Conservation (phyloP, 1,139 yeast genomes). For the Blastobotrys ciferrii region DNA sequence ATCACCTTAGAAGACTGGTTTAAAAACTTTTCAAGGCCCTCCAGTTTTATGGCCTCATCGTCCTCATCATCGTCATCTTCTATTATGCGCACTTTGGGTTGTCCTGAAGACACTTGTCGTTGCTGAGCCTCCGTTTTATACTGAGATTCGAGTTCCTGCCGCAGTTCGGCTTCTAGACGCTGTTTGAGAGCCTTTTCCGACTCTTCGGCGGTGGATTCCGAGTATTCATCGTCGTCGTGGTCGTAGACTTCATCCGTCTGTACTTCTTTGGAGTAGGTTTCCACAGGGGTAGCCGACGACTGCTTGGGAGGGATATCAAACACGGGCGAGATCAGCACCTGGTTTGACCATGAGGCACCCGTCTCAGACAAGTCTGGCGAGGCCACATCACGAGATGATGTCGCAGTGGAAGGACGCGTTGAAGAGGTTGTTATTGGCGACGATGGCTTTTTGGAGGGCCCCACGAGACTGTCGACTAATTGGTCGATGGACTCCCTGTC, state of each 20-base stretch:
- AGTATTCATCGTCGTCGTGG: not conserved
- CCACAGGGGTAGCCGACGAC: constrained; percentile 20
- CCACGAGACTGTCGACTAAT: constrained; percentile 26
- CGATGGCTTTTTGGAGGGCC: constrained; percentile 11
- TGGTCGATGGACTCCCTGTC: constrained; percentile 20
- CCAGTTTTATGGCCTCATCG: constrained; percentile 11
- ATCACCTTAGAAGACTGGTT: constrained; percentile 42
- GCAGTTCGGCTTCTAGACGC: not conserved
- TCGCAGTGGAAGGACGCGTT: not conserved
- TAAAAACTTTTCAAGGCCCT: constrained; percentile 32
- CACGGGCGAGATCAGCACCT: constrained; percentile 17
- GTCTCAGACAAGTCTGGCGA: not conserved
- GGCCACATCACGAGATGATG: not conserved
- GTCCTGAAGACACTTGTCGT: constrained; percentile 4
- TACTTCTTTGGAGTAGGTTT: constrained; percentile 31
- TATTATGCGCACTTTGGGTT: not conserved
- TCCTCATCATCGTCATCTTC: constrained; percentile 8
- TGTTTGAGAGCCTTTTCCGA: not conserved
- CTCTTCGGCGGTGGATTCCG: not conserved
- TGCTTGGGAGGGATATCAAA: constrained; percentile 24
- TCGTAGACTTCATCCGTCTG: constrained; percentile 26
- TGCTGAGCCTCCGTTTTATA: constrained; percentile 10
- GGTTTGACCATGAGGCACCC: constrained; percentile 5
- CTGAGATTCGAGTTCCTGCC: constrained; percentile 19
- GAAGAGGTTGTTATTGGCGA: not conserved